Evolutionary conservation across 202 grass and related monocot species (phyloP).

Genomic region (Carex sylvatica): DNA sequence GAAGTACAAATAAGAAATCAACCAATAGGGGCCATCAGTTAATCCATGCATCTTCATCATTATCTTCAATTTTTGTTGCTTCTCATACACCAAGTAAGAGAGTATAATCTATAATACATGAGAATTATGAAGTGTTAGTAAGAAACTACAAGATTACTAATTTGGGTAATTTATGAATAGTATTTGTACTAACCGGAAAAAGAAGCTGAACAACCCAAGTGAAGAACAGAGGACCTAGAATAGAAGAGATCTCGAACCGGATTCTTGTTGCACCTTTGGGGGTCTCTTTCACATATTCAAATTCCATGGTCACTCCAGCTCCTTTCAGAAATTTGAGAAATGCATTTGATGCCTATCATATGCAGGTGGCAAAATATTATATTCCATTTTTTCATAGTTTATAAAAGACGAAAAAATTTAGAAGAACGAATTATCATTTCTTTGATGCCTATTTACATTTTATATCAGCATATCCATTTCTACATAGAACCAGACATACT

Average conservation of each 20-base stretch:
- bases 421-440: neutral
- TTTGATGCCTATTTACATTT: neutral
- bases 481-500: neutral
- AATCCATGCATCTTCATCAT: slow-evolving; percentile 93
- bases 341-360: slow-evolving; percentile 63
- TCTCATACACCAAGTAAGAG: slow-evolving; percentile 57
- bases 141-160: neutral
- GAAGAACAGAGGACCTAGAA: slow-evolving; percentile 91
- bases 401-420: neutral
- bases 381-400: neutral
- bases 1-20: slow-evolving; percentile 71
- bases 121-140: slow-evolving; percentile 9
- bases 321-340: slow-evolving; percentile 74
- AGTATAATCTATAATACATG: slow-evolving; percentile 50
- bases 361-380: neutral
- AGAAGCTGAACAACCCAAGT: slow-evolving; percentile 79
- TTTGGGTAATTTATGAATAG: neutral
- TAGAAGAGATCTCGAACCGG: slow-evolving; percentile 65
- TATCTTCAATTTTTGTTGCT: slow-evolving; percentile 57
- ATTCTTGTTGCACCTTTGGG: slow-evolving; percentile 62
- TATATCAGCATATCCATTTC: neutral
- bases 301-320: slow-evolving; percentile 44
- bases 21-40: slow-evolving; percentile 56
- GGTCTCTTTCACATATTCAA: slow-evolving; percentile 85
- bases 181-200: slow-evolving; percentile 70